Conservation (phyloP, 177 flowering plant genomes). For the Vitis hybrid region DNA sequence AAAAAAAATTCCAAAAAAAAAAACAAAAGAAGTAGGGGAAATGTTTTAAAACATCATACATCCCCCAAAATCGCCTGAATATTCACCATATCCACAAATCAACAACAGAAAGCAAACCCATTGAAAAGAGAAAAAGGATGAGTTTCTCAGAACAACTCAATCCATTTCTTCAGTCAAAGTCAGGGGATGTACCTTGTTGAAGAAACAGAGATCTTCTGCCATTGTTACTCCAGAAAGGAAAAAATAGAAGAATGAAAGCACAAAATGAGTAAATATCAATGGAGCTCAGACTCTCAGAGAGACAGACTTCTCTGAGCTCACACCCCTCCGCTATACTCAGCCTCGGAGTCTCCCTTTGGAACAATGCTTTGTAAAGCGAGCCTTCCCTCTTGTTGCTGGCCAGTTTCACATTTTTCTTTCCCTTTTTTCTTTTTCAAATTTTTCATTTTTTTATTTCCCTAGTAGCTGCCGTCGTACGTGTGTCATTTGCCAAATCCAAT, state of each 20-base stretch:
- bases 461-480: too few species aligned
- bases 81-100: background rate
- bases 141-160: conserved; percentile 2
- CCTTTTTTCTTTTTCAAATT: too few species aligned
- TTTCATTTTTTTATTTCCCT: too few species aligned
- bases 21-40: background rate
- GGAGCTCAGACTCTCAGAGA: background rate
- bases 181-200: conserved; percentile 36
- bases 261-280: too few species aligned
- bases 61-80: conserved; percentile 1
- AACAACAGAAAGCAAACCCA: background rate
- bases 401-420: too few species aligned
- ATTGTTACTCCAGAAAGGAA: conserved; percentile 18
- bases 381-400: too few species aligned
- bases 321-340: too few species aligned
- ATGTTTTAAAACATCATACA: too few species aligned
- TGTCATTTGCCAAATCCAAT: too few species aligned
- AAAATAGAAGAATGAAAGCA: background rate
- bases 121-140: background rate
- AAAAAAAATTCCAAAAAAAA: background rate
- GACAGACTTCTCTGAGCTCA: too few species aligned
- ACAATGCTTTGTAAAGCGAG: too few species aligned
- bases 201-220: conserved; percentile 47
- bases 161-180: background rate
- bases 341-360: too few species aligned